A percentile compares a stretch with the other conserved stretches of the same genome.
Evolutionary conservation across 2,329 filamentous ascomycete species (phyloP).

Genomic region (Leptographium flavum): DNA sequence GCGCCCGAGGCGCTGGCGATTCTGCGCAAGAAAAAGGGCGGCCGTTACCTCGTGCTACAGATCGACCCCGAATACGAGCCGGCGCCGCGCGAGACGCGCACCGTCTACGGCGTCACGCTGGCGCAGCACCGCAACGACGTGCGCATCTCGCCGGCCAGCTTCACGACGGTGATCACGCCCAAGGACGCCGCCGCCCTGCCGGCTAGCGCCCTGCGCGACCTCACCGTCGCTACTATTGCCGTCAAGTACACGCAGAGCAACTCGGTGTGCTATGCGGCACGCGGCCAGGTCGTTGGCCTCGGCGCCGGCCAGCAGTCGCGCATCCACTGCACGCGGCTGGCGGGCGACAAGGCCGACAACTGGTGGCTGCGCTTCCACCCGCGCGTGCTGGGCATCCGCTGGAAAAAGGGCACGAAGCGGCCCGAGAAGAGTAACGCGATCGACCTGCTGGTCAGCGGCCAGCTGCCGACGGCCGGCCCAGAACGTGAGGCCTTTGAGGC

Average conservation of each 20-base stretch:
- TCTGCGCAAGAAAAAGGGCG: conserved; percentile 94
- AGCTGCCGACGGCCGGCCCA: conserved; percentile 68
- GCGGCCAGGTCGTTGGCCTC: conserved; percentile 86
- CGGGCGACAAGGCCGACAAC: conserved; percentile 96
- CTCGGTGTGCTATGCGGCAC: conserved; percentile 92
- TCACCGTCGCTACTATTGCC: conserved; percentile 91
- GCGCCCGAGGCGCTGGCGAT: conserved; percentile 76
- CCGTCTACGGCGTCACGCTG: conserved; percentile 79
- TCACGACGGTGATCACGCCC: conserved; percentile 73
- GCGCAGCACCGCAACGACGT: conserved; percentile 89
- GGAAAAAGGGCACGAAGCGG: conserved; percentile 95
- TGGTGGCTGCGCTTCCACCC: conserved; percentile 99
- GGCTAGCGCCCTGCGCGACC: conserved; percentile 70
- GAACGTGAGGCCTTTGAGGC: conserved; percentile 80
- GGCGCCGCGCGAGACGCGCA: conserved; percentile 66
- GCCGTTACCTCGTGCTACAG: conserved; percentile 89
- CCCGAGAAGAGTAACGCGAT: conserved; percentile 98
- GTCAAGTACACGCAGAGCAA: conserved; percentile 99
- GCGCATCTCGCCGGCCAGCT: conserved; percentile 71
- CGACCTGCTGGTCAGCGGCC: conserved; percentile 81
- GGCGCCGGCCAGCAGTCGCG: conserved; percentile 94
- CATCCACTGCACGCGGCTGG: conserved; percentile 95
- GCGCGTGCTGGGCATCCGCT: conserved; percentile 74
- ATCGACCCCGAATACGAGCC: conserved; percentile 84
- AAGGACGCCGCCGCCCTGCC: conserved; percentile 62